Conservation (phyloP, 129 eudicot species). For the Tagetes erecta region DNA sequence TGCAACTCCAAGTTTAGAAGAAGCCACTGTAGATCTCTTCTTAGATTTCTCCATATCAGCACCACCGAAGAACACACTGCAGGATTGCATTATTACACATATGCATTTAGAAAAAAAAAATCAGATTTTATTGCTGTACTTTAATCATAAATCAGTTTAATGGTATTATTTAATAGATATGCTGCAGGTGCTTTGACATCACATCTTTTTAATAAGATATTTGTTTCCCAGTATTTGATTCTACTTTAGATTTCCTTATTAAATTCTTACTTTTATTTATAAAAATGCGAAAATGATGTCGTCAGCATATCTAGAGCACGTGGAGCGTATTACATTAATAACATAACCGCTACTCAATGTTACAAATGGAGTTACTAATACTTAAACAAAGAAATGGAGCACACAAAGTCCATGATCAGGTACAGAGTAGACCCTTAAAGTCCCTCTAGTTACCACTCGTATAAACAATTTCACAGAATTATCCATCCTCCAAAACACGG, state of each 20-base stretch:
- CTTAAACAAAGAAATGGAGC: not conserved
- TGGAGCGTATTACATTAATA: not conserved
- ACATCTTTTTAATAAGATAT: not conserved
- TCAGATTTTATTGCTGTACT: constrained; percentile 1
- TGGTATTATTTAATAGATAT: not conserved
- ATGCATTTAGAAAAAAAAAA: not conserved
- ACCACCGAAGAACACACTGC: constrained; percentile 22
- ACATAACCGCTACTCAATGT: not conserved
- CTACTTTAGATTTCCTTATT: not conserved
- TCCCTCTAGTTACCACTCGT: no score
- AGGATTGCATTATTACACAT: not conserved
- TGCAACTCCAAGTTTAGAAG: constrained; percentile 30
- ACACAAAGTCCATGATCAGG: not conserved
- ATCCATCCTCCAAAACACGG: no score
- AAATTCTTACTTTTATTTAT: constrained; percentile 3
- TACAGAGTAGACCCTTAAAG: no score
- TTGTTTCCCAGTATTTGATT: not conserved
- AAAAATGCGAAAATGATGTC: not conserved
- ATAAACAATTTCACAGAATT: no score
- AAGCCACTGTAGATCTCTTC: constrained; percentile 31
- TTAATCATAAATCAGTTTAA: constrained; percentile 1
- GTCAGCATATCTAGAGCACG: not conserved
- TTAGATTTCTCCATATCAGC: constrained; percentile 28
- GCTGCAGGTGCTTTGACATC: constrained; percentile 12
- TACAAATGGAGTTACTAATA: not conserved